Conservation (phyloP, 2,329 filamentous ascomycete genomes). For the Podosphaera aphanis region DNA sequence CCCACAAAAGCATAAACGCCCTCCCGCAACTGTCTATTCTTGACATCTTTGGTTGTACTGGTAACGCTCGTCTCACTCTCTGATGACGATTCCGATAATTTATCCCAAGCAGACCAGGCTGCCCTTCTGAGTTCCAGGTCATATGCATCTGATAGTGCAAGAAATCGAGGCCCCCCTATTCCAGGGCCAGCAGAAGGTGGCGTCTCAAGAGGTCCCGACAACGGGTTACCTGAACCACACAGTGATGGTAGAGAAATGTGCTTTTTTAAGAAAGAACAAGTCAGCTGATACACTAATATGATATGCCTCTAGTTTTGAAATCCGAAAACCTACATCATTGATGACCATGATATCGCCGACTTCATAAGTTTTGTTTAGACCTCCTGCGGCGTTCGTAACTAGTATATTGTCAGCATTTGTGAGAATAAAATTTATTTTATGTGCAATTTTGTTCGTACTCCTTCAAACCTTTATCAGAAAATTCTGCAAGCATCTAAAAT, state of each 20-base stretch:
- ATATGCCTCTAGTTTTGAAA: no score
- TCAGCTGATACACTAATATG: no score
- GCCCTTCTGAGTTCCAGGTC: slow-evolving; percentile 6
- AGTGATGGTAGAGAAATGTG: slow-evolving; percentile 7
- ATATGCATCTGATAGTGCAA: slow-evolving; percentile 8
- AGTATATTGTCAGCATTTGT: slow-evolving; percentile 1
- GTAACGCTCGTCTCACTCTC: background rate
- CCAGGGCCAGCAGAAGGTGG: background rate
- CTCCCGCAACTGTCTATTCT: slow-evolving; percentile 3
- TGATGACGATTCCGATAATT: background rate
- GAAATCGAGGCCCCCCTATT: slow-evolving; percentile 4
- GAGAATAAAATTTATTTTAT: background rate
- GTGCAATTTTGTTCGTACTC: no score
- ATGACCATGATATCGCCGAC: slow-evolving; percentile 42
- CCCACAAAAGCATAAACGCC: slow-evolving; percentile 7
- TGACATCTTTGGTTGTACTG: no score
- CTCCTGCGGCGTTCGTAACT: slow-evolving; percentile 46
- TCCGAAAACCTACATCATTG: slow-evolving; percentile 29
- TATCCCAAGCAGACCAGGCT: slow-evolving; percentile 6
- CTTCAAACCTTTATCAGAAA: no score
- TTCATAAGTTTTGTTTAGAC: slow-evolving; percentile 36
- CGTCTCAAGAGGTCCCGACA: slow-evolving; percentile 2
- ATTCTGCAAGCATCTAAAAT: no score
- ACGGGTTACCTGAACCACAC: slow-evolving; percentile 5
- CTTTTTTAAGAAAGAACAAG: no score